phyloP scores from a whole-genome alignment of 2,329 filamentous ascomycete species.

The Pseudogymnoascus sp. region DNA sequence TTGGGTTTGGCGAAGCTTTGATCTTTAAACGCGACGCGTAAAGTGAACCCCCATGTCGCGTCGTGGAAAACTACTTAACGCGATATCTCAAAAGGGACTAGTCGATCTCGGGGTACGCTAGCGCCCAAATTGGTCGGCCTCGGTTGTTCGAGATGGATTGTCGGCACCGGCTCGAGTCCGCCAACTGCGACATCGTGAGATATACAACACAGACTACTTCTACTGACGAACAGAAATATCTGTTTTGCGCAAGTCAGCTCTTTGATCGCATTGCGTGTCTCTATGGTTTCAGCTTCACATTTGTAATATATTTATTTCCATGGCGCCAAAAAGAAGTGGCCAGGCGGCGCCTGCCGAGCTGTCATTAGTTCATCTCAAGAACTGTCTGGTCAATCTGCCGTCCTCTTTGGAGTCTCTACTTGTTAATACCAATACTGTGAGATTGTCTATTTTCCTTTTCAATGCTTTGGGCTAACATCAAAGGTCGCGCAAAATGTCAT shows the following conservation, averaged over 20 bases:
- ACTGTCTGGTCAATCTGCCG: slow-evolving; percentile 89
- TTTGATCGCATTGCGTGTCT: slow-evolving; percentile 5
- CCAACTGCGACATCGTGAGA: neutral
- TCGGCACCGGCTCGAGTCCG: neutral
- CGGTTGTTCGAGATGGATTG: slow-evolving; percentile 9
- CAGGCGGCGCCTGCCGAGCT: slow-evolving; percentile 71
- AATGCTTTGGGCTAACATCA: slow-evolving; percentile 12
- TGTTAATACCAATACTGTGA: slow-evolving; percentile 81
- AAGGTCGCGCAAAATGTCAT: slow-evolving; percentile 92
- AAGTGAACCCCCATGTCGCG: slow-evolving; percentile 9
- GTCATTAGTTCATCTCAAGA: slow-evolving; percentile 79
- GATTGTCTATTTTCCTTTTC: slow-evolving; percentile 25
- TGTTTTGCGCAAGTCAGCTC: neutral
- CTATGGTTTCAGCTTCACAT: slow-evolving; percentile 2
- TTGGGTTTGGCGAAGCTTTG: slow-evolving; percentile 8
- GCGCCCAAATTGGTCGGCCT: slow-evolving; percentile 2
- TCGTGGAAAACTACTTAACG: slow-evolving; percentile 5
- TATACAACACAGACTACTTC: neutral
- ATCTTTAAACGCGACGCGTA: slow-evolving; percentile 10
- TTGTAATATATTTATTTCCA: slow-evolving; percentile 8
- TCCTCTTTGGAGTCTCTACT: slow-evolving; percentile 74
- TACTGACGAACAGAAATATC: neutral
- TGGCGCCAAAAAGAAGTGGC: slow-evolving; percentile 32
- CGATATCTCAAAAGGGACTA: neutral
- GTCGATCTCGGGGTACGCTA: neutral